Base-by-base conservation (phyloP, 2,329 filamentous ascomycete genomes). In the Talaromyces rugulosus region DNA sequence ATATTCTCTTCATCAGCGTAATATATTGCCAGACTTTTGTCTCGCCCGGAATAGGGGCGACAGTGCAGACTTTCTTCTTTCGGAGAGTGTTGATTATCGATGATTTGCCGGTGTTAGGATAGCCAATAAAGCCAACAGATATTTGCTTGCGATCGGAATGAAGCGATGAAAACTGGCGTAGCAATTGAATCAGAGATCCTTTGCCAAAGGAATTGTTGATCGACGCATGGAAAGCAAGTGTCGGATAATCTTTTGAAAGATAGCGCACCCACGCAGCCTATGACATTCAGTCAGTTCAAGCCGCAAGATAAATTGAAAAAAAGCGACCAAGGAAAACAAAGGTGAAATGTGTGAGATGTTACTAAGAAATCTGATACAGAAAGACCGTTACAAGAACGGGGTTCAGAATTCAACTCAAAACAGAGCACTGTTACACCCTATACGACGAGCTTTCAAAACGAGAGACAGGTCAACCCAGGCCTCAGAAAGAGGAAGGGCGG, bases 1-100 rank as follows among this genome's bases (percentile, higher is more conserved):
- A 93, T 58, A 96, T 96, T 59, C 92, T 84, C 80, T 93, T 96
- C 90, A 96, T 96, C 63, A 98, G 78, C 2, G 92, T 96, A 67
- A 97, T 92, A 72, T 97, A 97, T 75, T 97, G 94, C 94, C 95
- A 98, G 33, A 97, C 90, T 78, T 97, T 98, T 36, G 94, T 98
- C 81, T 97, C 93, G 14, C 93, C 95, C 6, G 95, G 94, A 65
- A 98, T 96, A 5, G 94, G 95, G 6, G 95, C 95, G 3, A 96
- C 92, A 16, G 84, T 95, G 79, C 93, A 93, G 47, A 97, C 93
- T 75, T 95, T 93, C 82, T 97, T 98, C 75, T 92, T 94, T 53
- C 92, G 86, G 2, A 99, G 81, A 0, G 94, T 96, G 79, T 99
- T 99, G 79, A 99, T 98, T 68, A 99, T 95, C 51, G 91, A 95